phyloP scores from a whole-genome alignment of 1,284 basidiomycete genomes.

The Ceratobasidium sp. region DNA sequence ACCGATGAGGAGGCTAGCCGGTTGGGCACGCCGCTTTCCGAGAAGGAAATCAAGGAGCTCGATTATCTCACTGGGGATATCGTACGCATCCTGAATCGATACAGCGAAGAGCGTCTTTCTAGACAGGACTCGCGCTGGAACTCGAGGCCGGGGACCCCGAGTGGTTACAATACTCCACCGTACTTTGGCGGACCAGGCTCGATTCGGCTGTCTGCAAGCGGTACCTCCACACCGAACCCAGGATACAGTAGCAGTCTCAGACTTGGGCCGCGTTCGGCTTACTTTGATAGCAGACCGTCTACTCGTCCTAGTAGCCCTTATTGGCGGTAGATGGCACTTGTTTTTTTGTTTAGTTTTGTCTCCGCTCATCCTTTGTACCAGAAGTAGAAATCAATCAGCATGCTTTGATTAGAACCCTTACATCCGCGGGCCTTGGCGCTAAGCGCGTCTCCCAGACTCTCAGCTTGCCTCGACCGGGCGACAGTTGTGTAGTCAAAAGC shows the following conservation, averaged over 20 bases:
- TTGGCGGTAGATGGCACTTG: conserved; percentile 5
- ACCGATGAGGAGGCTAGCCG: conserved; percentile 53
- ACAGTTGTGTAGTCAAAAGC: neutral
- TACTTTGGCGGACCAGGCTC: conserved; percentile 27
- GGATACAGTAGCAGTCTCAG: conserved; percentile 10
- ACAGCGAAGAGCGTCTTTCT: conserved; percentile 69
- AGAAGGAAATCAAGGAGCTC: conserved; percentile 73
- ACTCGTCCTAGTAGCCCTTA: conserved; percentile 30
- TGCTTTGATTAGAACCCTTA: conserved; percentile 20
- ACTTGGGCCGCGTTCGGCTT: conserved; percentile 12
- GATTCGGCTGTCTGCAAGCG: conserved; percentile 26
- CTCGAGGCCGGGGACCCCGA: conserved; percentile 72
- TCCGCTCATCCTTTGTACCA: conserved; percentile 28
- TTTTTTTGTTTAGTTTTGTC: neutral
- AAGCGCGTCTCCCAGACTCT: conserved; percentile 5
- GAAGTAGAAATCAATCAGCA: conserved; percentile 20
- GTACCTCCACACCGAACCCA: conserved; percentile 30
- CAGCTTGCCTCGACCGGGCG: conserved; percentile 1
- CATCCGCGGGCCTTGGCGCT: conserved; percentile 27
- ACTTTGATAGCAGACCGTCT: conserved; percentile 36
- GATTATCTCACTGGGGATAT: conserved; percentile 75
- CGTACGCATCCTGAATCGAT: conserved; percentile 72
- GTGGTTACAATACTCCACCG: conserved; percentile 15
- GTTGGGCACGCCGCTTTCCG: conserved; percentile 61
- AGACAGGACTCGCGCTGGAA: conserved; percentile 62